Evolutionary conservation across 2,329 filamentous ascomycete genomes (phyloP).

Genomic region (Colletotrichum orbiculare): DNA sequence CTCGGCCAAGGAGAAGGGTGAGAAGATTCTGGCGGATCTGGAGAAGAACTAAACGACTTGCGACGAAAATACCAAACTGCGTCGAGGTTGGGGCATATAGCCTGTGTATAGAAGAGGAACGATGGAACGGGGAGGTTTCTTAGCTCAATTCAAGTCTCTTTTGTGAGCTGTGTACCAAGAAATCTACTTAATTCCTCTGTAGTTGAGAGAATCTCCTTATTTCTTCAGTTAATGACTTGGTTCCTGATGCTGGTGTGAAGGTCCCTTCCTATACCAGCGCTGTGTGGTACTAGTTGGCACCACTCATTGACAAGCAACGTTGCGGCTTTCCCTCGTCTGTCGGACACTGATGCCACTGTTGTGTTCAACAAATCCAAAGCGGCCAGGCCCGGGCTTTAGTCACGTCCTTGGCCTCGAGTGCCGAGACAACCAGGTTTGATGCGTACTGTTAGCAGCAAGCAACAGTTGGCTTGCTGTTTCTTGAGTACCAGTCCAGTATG

Average conservation of each 20-base stretch:
- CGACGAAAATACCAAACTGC: conserved; percentile 37
- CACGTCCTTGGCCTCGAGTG: no score
- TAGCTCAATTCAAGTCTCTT: conserved; percentile 67
- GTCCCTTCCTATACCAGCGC: background rate
- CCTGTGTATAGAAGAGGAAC: conserved; percentile 70
- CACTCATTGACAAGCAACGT: no score
- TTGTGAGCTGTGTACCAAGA: conserved; percentile 73
- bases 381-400: no score
- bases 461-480: no score
- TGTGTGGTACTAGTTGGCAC: no score
- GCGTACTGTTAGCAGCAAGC: no score
- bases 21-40: conserved; percentile 99
- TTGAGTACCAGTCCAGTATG: no score
- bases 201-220: conserved; percentile 41
- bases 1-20: conserved; percentile 93
- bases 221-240: conserved; percentile 21
- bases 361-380: no score
- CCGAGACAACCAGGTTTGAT: no score
- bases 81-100: conserved; percentile 55
- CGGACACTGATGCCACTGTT: no score
- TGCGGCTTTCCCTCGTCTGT: no score
- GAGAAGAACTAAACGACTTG: conserved; percentile 59
- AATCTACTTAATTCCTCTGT: conserved; percentile 61
- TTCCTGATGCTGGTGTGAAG: background rate
- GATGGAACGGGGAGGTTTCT: conserved; percentile 59